phyloP scores from a whole-genome alignment of 352 stramenopile species.

The Phytophthora fragariaefolia region DNA sequence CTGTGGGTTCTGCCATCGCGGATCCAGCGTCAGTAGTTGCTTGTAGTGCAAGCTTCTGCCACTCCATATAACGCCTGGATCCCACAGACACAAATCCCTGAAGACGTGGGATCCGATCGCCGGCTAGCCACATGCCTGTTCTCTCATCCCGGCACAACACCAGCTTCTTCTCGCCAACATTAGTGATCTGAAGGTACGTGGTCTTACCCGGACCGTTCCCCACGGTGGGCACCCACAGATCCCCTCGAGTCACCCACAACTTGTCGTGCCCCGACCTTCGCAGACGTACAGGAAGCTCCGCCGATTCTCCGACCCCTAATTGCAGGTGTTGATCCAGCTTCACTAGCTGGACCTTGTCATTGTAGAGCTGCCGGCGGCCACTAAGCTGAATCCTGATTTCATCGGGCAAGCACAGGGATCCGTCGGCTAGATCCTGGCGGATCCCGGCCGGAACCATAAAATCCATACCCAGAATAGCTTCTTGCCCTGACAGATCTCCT shows the following conservation, averaged over 20 bases:
- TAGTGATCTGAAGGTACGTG: constrained; percentile 12
- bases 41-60: constrained; percentile 20
- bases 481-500: neutral
- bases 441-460: constrained; percentile 25
- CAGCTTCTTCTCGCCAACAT: neutral
- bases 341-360: neutral
- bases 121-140: constrained; percentile 8
- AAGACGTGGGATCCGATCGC: constrained; percentile 4
- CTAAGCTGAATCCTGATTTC: constrained; percentile 13
- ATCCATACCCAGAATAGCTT: neutral
- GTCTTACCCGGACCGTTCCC: neutral
- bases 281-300: neutral
- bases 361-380: constrained; percentile 4
- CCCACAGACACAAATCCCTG: constrained; percentile 19
- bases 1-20: neutral
- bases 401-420: constrained; percentile 1
- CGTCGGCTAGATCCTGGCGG: constrained; percentile 4
- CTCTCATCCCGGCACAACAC: neutral
- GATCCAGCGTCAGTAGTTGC: too few species aligned
- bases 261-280: neutral
- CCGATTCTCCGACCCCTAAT: too few species aligned
- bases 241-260: constrained; percentile 12
- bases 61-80: too few species aligned
- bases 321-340: neutral
- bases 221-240: constrained; percentile 14